phyloP scores from a whole-genome alignment of 1,284 basidiomycete genomes.

The Naganishia albida region DNA sequence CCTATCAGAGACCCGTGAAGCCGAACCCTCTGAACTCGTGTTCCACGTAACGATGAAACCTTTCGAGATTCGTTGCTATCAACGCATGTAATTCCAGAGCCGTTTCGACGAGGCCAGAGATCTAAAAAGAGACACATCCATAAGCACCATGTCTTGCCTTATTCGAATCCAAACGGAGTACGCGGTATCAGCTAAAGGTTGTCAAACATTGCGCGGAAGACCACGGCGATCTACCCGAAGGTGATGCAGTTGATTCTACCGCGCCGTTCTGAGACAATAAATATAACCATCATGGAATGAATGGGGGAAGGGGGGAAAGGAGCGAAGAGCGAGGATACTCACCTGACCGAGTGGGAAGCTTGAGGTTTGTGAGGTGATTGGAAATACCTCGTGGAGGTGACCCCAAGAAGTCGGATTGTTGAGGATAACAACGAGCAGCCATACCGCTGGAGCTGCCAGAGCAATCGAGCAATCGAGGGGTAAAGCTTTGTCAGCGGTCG shows the following conservation, averaged over 20 bases:
- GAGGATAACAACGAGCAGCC: no score
- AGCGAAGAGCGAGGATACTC: background rate
- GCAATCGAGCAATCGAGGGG: background rate
- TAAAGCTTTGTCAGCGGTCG: no score
- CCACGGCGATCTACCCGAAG: background rate
- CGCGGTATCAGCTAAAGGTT: slow-evolving; percentile 36
- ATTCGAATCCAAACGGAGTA: background rate
- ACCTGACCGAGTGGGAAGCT: background rate
- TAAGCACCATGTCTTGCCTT: background rate
- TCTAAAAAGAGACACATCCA: background rate
- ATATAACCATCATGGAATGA: slow-evolving; percentile 35
- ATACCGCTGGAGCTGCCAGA: no score
- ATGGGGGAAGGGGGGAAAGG: background rate
- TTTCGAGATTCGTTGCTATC: background rate
- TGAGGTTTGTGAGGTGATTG: no score
- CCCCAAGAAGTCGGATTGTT: no score
- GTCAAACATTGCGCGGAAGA: slow-evolving; percentile 32
- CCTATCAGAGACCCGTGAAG: background rate
- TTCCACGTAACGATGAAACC: background rate
- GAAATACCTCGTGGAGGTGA: no score
- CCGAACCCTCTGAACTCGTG: background rate
- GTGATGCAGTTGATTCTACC: slow-evolving; percentile 1
- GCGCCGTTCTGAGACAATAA: slow-evolving; percentile 37
- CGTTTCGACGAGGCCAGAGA: slow-evolving; percentile 1
- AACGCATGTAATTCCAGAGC: slow-evolving; percentile 4